A percentile compares a stretch with the other conserved stretches of the same genome.
phyloP scores from a whole-genome alignment of 768 basidiomycete genomes.

The Neoboletus subvelutipes region DNA sequence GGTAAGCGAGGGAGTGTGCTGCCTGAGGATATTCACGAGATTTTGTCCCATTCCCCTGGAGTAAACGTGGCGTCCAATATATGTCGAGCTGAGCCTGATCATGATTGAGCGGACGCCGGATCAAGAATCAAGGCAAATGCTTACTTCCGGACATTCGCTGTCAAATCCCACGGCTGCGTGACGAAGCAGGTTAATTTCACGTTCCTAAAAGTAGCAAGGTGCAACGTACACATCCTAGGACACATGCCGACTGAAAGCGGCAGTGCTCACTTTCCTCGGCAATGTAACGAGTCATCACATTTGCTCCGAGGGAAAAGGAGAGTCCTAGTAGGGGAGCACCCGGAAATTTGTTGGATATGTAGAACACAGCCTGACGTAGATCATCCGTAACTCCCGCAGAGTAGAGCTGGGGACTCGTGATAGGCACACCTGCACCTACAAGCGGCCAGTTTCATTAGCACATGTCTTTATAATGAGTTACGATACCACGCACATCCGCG shows the following conservation, averaged over 20 bases:
- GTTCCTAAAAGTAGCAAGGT: slow-evolving; percentile 5
- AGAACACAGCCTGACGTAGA: slow-evolving; percentile 75
- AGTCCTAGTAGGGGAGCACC: slow-evolving; percentile 80
- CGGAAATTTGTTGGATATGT: slow-evolving; percentile 72
- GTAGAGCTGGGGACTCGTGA: slow-evolving; percentile 82
- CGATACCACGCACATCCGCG: slow-evolving; percentile 70
- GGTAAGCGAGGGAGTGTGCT: slow-evolving; percentile 48
- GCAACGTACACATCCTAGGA: slow-evolving; percentile 68
- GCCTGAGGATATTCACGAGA: slow-evolving; percentile 54
- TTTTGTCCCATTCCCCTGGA: slow-evolving; percentile 80
- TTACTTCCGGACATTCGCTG: slow-evolving; percentile 37
- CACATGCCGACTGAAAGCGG: slow-evolving; percentile 64
- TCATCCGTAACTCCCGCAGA: slow-evolving; percentile 91
- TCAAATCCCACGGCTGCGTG: slow-evolving; percentile 50
- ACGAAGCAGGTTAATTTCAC: slow-evolving; percentile 12
- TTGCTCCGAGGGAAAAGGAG: slow-evolving; percentile 93
- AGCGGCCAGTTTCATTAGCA: slow-evolving; percentile 13
- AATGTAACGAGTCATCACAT: slow-evolving; percentile 85
- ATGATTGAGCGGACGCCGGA: slow-evolving; percentile 8
- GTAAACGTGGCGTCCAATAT: slow-evolving; percentile 63
- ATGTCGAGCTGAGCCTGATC: slow-evolving; percentile 53
- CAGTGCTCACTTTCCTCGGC: slow-evolving; percentile 74
- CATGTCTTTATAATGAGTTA: slow-evolving; percentile 6
- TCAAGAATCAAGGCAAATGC: slow-evolving; percentile 12
- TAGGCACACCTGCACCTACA: slow-evolving; percentile 78